Percentiles rank a stretch among this genome's conserved stretches.
Conservation (phyloP, 2,329 filamentous ascomycete species). For the Epichloe sp. region DNA sequence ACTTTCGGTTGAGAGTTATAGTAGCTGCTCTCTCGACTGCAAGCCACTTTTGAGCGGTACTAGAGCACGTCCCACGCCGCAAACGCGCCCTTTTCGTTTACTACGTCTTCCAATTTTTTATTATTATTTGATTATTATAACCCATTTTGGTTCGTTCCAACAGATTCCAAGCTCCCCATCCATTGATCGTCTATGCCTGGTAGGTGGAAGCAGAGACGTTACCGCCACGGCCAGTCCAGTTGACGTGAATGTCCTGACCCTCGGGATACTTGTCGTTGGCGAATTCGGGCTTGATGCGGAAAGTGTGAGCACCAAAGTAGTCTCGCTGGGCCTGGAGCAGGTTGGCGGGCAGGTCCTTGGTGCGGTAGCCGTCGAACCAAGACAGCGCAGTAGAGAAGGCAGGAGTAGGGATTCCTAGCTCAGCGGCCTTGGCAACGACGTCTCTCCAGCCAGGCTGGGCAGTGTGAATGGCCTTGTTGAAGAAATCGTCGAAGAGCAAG, state of each 20-base stretch:
- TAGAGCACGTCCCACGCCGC: neutral
- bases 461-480: constrained; percentile 97
- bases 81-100: too few species aligned
- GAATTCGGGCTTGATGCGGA: constrained; percentile 71
- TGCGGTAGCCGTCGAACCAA: constrained; percentile 98
- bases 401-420: constrained; percentile 90
- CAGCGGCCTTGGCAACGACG: constrained; percentile 79
- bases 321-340: constrained; percentile 97
- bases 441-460: constrained; percentile 89
- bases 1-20: neutral
- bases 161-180: neutral
- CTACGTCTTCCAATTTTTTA: neutral
- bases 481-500: constrained; percentile 97
- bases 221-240: constrained; percentile 98
- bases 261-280: constrained; percentile 69
- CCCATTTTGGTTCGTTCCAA: neutral
- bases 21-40: neutral
- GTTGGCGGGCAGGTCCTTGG: constrained; percentile 94
- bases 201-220: constrained; percentile 97
- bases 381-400: constrained; percentile 94
- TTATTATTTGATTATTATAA: neutral
- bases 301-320: constrained; percentile 95
- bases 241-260: constrained; percentile 90
- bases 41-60: neutral
- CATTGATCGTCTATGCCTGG: constrained; percentile 56